Evolutionary conservation across 1,139 yeast genomes (phyloP), one percentile per base, ranked within the genome.

Genomic region (Kodamaea suecica): DNA sequence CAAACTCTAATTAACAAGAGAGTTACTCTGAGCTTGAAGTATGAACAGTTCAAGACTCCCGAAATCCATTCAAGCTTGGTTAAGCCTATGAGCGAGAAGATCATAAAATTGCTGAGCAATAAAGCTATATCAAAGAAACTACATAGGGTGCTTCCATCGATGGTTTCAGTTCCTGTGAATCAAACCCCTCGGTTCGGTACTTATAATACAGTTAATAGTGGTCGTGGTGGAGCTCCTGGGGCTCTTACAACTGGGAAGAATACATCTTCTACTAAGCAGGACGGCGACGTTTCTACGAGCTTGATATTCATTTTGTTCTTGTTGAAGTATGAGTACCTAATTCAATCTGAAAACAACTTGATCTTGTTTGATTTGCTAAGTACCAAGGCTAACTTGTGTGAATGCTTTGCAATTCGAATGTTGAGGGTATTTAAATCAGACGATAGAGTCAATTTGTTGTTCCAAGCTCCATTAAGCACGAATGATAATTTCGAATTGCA

Each of bases 311-410:
- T 66, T 3, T 47, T 69, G 8, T 48, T 69, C 21, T 49, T 69
- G 11, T 45, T 69, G 21, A 50, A 67, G 27, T 65, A 66, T 40
- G 75, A 69, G 42, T 78, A 67, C 45, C 51, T 61, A 38, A 70
- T 75, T 29, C 82, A 78, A 44, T 62, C 72, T 13, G 67, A 66
- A 27, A 56, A 62, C 38, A 73, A 76, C 43, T 64, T 75, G 30
- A 71, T 77, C 21, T 57, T 63, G 44, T 67, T 63, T 33, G 80
- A 78, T 30, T 58, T 77, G 25, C 59, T 75, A 50, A 51, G 53
- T 1, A 74, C 83, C 8, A 69, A 78, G 36, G 74, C 82, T 17
- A 64, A 61, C 39, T 62, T 77, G 4, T 78, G 84, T 51, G 83
- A 78, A 49, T 53, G 76, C 10, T 57, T 76, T 29, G 79, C 82